Evolutionary conservation across 352 stramenopile genomes (phyloP).

Genomic region (Pythium dissotocum): DNA sequence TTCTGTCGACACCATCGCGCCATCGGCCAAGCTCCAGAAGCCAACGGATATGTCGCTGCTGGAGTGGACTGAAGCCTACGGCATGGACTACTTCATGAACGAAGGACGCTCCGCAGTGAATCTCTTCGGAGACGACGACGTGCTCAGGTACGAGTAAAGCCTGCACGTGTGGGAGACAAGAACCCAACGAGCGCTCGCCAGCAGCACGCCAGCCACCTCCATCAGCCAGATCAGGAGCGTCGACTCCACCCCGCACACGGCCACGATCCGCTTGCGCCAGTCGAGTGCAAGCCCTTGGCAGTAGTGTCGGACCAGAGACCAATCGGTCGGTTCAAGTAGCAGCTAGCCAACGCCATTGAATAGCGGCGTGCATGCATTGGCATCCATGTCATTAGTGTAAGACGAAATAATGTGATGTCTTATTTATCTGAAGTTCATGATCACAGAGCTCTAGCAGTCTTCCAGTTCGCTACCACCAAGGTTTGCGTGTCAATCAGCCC

Average conservation of each 20-base stretch:
- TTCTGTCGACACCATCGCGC: slow-evolving; percentile 33
- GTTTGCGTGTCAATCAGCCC: too few species aligned
- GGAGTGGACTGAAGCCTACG: slow-evolving; percentile 79
- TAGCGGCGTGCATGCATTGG: slow-evolving; percentile 4
- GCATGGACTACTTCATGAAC: slow-evolving; percentile 81
- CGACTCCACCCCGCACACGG: background rate
- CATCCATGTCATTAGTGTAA: background rate
- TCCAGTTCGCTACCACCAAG: too few species aligned
- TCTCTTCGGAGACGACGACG: slow-evolving; percentile 56
- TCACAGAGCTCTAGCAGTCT: background rate
- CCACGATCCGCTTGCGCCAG: background rate
- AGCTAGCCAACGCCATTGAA: background rate
- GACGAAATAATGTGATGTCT: slow-evolving; percentile 20
- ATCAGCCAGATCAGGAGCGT: background rate
- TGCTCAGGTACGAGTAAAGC: slow-evolving; percentile 50
- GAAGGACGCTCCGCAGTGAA: slow-evolving; percentile 47
- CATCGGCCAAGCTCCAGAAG: slow-evolving; percentile 43
- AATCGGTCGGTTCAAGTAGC: background rate
- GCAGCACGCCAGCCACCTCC: background rate
- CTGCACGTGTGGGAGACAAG: background rate
- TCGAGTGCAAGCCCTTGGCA: background rate
- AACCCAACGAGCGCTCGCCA: background rate
- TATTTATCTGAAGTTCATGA: slow-evolving; percentile 15
- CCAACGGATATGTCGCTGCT: slow-evolving; percentile 69
- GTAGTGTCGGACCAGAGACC: background rate